Base-by-base conservation (phyloP, 2,329 filamentous ascomycete genomes). In the Diatrype stigma region DNA sequence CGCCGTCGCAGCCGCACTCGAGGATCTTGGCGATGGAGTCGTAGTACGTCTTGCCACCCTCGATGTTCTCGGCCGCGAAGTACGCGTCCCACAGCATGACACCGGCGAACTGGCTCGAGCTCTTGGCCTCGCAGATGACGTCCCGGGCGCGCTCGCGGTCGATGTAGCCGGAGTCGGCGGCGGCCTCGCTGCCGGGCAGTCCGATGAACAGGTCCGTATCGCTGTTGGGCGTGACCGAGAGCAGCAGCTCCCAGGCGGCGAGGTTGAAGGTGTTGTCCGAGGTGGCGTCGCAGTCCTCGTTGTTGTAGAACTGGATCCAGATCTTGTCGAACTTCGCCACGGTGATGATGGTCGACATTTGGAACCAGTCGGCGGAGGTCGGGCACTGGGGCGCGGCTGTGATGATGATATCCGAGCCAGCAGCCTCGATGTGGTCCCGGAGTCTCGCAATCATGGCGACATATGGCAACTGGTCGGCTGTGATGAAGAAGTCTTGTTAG, bases 261-360 rank as follows among this genome's bases (percentile, higher is more conserved):
- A 73, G 76, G 65, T 76, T 77, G 64, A 75, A 73, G 30, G 56
- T 55, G 11, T 60, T 52, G 16, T 44, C 14, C 6, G 53, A 45
- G 42, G 63, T 58, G 23, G 66, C 62, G 42, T 72, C 67, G 57
- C 73, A 76, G 19, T 46, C 55, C 0, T 59, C 57, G 60, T 77
- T 77, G 67, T 77, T 76, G 66, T 76, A 78, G 62, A 77, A 78
- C 63, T 77, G 75, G 47, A 78, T 61, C 59, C 73, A 76, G 38
- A 74, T 62, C 14, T 70, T 66, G 23, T 74, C 71, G 28, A 63
- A 63, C 22, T 53, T 34, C 37, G 68, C 62, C 28, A 63, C 46
- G 23, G 68, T 57, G 19, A 75, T 64, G 37, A 81, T 73, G 1
- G 60, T 54, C 44, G 70, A 69, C 61, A 81, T 73, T 51, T 71